phyloP scores from a whole-genome alignment of 192 early-diverging fungal species.

The Backusella parvicylindrica region DNA sequence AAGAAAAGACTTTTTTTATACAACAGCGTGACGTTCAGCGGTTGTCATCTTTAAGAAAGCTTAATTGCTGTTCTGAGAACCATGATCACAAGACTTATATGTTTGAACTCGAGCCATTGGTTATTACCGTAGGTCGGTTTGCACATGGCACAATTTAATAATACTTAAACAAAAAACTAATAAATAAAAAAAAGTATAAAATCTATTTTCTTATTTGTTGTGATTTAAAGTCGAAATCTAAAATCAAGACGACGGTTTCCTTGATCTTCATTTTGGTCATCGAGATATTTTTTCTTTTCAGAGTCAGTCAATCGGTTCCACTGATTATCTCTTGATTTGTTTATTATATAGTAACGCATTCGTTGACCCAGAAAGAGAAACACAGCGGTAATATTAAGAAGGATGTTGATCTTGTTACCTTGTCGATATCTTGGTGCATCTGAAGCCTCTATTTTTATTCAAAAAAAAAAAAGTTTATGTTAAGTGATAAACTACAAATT shows the following conservation, averaged over 20 bases:
- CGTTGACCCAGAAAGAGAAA: background rate
- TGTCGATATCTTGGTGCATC: conserved; percentile 15
- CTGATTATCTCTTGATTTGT: background rate
- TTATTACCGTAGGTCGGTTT: background rate
- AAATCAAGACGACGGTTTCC: background rate
- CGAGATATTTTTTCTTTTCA: background rate
- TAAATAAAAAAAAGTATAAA: background rate
- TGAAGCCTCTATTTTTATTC: conserved; percentile 2
- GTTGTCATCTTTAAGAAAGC: background rate
- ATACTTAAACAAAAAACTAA: background rate
- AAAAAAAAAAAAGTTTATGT: background rate
- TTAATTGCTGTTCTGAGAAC: background rate
- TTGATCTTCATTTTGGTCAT: background rate
- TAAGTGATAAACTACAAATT: too few relatives aligned
- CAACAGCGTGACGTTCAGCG: background rate
- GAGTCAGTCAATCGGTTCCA: background rate
- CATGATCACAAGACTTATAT: background rate
- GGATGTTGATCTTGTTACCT: conserved; percentile 8
- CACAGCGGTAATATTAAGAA: background rate
- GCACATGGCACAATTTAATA: background rate
- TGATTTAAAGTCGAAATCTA: background rate
- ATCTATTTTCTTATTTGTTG: background rate
- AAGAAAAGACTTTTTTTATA: background rate
- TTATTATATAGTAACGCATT: background rate
- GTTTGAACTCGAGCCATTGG: background rate